Conservation (phyloP, 2,329 filamentous ascomycete genomes). For the Lecanosticta acicola region DNA sequence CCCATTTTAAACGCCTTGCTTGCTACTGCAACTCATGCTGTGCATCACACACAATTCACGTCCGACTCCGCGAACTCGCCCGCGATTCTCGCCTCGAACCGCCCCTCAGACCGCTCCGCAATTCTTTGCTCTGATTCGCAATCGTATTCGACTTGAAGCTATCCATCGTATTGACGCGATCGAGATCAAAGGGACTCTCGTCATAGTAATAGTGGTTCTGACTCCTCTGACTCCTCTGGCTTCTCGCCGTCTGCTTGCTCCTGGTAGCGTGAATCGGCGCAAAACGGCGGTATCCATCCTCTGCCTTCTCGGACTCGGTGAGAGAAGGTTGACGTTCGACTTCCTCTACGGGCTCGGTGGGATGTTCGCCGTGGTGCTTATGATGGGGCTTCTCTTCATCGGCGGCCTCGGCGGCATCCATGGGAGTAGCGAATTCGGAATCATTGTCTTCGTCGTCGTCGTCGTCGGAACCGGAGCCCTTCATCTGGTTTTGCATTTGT, state of each 20-base stretch:
- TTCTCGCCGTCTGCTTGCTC: slow-evolving; percentile 2
- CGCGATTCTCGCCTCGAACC: neutral
- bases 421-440: slow-evolving; percentile 3
- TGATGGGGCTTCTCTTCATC: slow-evolving; percentile 12
- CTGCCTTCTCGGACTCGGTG: slow-evolving; percentile 12
- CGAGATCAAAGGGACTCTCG: slow-evolving; percentile 45
- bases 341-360: slow-evolving; percentile 11
- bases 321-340: slow-evolving; percentile 11
- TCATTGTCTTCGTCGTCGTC: neutral
- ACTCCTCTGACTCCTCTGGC: slow-evolving; percentile 1
- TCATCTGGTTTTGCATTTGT: slow-evolving; percentile 35
- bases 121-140: no score
- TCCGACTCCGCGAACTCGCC: neutral
- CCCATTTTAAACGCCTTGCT: neutral
- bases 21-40: neutral
- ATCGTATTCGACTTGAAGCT: slow-evolving; percentile 32
- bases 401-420: slow-evolving; percentile 8
- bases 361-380: slow-evolving; percentile 2
- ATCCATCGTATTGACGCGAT: slow-evolving; percentile 45
- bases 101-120: no score
- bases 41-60: neutral
- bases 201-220: slow-evolving; percentile 29
- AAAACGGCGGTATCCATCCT: slow-evolving; percentile 21
- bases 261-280: slow-evolving; percentile 20
- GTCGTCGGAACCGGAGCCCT: slow-evolving; percentile 2